A percentile compares a stretch with the other conserved stretches of the same genome.
phyloP scores from a whole-genome alignment of 345 rosid genomes.

The Gossypium herbaceum region DNA sequence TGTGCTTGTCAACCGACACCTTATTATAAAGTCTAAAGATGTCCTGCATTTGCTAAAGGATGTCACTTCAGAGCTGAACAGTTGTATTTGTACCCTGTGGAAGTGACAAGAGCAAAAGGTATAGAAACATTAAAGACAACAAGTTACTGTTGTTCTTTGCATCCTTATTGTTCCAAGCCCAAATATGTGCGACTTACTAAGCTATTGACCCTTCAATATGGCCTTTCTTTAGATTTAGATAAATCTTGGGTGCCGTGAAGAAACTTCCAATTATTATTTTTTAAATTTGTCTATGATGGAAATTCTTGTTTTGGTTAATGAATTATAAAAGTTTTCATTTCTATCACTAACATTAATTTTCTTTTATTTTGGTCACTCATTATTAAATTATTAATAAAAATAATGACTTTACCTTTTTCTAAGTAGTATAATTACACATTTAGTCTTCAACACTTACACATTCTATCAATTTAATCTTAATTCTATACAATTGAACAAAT shows the following conservation, averaged over 20 bases:
- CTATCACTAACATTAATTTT: too few relatives aligned
- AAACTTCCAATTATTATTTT: neutral
- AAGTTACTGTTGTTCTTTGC: neutral
- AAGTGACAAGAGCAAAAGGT: neutral
- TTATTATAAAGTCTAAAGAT: neutral
- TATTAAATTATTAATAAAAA: too few relatives aligned
- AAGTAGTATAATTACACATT: too few relatives aligned
- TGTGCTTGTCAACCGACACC: neutral
- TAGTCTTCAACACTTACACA: too few relatives aligned
- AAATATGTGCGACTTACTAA: neutral
- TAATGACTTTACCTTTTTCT: too few relatives aligned
- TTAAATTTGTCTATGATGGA: too few relatives aligned
- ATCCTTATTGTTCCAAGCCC: neutral
- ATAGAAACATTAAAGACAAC: neutral
- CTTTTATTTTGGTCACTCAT: too few relatives aligned
- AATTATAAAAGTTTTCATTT: too few relatives aligned
- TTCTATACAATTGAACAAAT: too few relatives aligned
- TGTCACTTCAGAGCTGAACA: slow-evolving; percentile 4
- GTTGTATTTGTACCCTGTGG: slow-evolving; percentile 22
- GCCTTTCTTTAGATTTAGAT: neutral
- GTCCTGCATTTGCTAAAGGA: neutral
- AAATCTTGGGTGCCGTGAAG: neutral
- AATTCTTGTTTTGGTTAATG: too few relatives aligned
- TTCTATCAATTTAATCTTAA: too few relatives aligned
- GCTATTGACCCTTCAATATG: neutral